These are phyloP conservation scores for Pistacia integerrima DNA, from an alignment of 345 rosid genomes.

Conservation along the genomic window DNA sequence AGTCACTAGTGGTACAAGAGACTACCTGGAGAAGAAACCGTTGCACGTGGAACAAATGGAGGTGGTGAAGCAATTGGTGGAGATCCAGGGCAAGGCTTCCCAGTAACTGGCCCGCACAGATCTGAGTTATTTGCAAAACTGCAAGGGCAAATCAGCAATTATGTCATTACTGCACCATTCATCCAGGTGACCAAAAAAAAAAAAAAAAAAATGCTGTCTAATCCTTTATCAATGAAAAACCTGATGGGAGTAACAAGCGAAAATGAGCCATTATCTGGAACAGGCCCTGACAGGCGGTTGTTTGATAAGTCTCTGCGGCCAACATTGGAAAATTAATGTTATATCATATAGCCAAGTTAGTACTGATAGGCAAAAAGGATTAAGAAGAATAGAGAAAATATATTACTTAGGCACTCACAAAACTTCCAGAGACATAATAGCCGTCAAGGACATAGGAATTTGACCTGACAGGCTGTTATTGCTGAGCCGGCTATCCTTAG, in stretches of 20 bases:
- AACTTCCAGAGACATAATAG: slow-evolving; percentile 34
- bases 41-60: slow-evolving; percentile 78
- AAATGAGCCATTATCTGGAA: slow-evolving; percentile 35
- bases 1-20: no score
- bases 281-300: slow-evolving; percentile 38
- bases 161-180: slow-evolving; percentile 2
- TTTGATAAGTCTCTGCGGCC: slow-evolving; percentile 42
- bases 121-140: slow-evolving; percentile 94
- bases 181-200: background rate
- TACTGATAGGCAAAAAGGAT: background rate
- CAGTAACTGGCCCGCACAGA: slow-evolving; percentile 92
- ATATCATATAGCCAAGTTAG: slow-evolving; percentile 4
- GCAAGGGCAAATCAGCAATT: slow-evolving; percentile 29
- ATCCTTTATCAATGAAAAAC: slow-evolving; percentile 15
- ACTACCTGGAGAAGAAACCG: slow-evolving; percentile 70
- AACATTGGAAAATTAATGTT: background rate
- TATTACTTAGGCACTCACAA: slow-evolving; percentile 30
- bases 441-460: slow-evolving; percentile 43
- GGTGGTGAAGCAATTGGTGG: slow-evolving; percentile 99
- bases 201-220: background rate
- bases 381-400: slow-evolving; percentile 3
- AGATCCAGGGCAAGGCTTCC: slow-evolving; percentile 94
- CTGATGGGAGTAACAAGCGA: slow-evolving; percentile 34
- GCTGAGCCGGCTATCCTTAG: slow-evolving; percentile 46
- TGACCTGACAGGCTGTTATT: slow-evolving; percentile 41